These are phyloP conservation scores for Scheffersomyces amazonensis DNA, from an alignment of 805 yeast genomes.

Conservation along the genomic window DNA sequence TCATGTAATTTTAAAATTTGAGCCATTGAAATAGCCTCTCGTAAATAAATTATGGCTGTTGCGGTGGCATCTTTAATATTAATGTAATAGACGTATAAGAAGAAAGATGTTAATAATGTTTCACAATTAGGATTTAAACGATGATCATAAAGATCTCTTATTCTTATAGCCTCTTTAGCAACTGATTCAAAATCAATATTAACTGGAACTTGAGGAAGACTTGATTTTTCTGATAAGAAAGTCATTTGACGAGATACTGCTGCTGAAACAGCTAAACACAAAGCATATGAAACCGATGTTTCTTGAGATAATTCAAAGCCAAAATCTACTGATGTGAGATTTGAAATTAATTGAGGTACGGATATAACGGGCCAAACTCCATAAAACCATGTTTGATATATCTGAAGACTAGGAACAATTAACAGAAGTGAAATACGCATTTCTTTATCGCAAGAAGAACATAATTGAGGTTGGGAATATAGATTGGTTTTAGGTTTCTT, in stretches of 20 bases:
- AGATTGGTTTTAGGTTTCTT: too few relatives aligned
- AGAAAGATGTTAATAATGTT: conserved; percentile 29
- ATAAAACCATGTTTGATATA: conserved; percentile 38
- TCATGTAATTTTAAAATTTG: conserved; percentile 32
- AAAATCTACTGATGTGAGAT: conserved; percentile 8
- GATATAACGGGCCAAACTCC: conserved; percentile 37
- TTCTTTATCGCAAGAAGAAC: background rate
- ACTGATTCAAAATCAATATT: conserved; percentile 13
- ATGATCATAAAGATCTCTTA: conserved; percentile 24
- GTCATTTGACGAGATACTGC: conserved; percentile 25
- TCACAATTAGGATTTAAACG: conserved; percentile 21
- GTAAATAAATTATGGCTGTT: conserved; percentile 29
- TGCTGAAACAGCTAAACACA: conserved; percentile 33
- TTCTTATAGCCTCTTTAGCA: conserved; percentile 23
- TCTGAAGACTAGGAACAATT: conserved; percentile 28
- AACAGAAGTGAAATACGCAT: conserved; percentile 2
- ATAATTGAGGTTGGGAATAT: background rate
- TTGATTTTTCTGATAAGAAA: conserved; percentile 10
- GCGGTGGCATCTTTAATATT: conserved; percentile 22
- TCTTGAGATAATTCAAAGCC: conserved; percentile 5
- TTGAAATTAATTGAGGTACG: conserved; percentile 26
- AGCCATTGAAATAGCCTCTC: conserved; percentile 36
- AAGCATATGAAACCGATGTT: conserved; percentile 14
- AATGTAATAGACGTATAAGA: conserved; percentile 31
- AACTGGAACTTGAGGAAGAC: conserved; percentile 14